phyloP scores from a whole-genome alignment of 345 rosid species.

The Boechera stricta region DNA sequence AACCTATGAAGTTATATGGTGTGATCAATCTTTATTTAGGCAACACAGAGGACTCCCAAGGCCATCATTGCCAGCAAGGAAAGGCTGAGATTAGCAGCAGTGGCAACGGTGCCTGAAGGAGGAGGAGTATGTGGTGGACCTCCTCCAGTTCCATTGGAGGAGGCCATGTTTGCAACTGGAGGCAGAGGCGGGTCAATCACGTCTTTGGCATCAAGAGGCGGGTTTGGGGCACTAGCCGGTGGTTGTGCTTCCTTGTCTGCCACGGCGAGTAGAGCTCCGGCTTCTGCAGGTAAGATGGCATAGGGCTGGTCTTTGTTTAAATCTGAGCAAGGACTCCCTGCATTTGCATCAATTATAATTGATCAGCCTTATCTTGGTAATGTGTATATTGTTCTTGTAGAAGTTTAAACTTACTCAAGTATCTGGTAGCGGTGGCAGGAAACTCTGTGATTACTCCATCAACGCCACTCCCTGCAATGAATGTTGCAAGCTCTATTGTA shows the following conservation, averaged over 20 bases:
- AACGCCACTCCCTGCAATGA: constrained; percentile 50
- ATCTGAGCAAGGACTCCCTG: constrained; percentile 73
- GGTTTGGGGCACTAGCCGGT: constrained; percentile 52
- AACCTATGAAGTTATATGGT: constrained; percentile 11
- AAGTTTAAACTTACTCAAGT: constrained; percentile 59
- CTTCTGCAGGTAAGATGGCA: constrained; percentile 58
- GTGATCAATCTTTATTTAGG: constrained; percentile 26
- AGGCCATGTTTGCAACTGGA: constrained; percentile 44
- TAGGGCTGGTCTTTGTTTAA: constrained; percentile 36
- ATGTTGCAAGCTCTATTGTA: constrained; percentile 66
- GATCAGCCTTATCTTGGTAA: background rate
- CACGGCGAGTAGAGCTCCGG: constrained; percentile 53
- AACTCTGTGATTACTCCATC: constrained; percentile 79
- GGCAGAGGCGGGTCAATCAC: constrained; percentile 83
- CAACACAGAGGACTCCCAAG: constrained; percentile 36
- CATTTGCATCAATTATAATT: constrained; percentile 48
- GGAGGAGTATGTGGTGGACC: constrained; percentile 25
- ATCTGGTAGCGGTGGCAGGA: constrained; percentile 81
- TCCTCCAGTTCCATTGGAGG: constrained; percentile 20
- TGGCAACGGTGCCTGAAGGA: constrained; percentile 42
- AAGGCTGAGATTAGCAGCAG: constrained; percentile 43
- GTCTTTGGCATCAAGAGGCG: constrained; percentile 54
- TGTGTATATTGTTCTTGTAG: constrained; percentile 20
- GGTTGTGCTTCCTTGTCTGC: constrained; percentile 33
- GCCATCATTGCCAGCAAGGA: constrained; percentile 47